A percentile compares a stretch with the other conserved stretches of the same genome.
These are phyloP conservation scores for Eustoma russellianum DNA, from an alignment of 257 asterid species.

Conservation along the genomic window DNA sequence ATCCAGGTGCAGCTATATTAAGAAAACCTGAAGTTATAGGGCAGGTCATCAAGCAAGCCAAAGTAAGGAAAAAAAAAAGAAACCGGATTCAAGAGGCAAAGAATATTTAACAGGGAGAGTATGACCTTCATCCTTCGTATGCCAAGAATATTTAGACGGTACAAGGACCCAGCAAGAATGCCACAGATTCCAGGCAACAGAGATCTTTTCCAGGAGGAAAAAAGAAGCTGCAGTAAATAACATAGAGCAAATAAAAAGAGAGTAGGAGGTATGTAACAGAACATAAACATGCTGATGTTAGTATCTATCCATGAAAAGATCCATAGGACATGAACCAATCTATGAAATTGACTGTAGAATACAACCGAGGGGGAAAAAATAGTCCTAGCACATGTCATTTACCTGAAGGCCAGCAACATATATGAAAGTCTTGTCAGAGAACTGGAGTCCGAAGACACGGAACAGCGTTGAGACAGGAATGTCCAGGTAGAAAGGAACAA, in stretches of 20 bases:
- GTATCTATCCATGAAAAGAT: too few species aligned
- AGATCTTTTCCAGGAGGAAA: conserved; percentile 97
- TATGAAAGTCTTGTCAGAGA: conserved; percentile 93
- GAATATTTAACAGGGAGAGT: background rate
- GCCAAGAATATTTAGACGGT: conserved; percentile 63
- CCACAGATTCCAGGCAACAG: conserved; percentile 95
- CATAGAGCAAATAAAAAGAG: conserved; percentile 3
- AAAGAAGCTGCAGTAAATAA: conserved; percentile 56
- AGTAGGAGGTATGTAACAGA: conserved; percentile 3
- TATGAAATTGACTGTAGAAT: background rate
- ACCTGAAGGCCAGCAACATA: conserved; percentile 99
- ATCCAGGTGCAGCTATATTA: too few species aligned
- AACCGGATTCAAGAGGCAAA: background rate
- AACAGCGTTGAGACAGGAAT: conserved; percentile 89
- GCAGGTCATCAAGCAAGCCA: too few species aligned
- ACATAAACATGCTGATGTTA: background rate
- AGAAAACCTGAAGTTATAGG: too few species aligned
- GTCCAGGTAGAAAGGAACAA: conserved; percentile 90
- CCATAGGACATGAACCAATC: background rate
- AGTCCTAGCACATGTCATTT: background rate
- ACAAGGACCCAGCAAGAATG: conserved; percentile 84
- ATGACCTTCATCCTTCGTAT: conserved; percentile 76
- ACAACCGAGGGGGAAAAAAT: conserved; percentile 2
- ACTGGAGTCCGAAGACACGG: conserved; percentile 61
- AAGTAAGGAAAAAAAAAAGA: background rate